A percentile compares a stretch with the other conserved stretches of the same genome.
These are phyloP conservation scores for Myxozyma mucilagina DNA, from an alignment of 805 yeast species.

Conservation along the genomic window DNA sequence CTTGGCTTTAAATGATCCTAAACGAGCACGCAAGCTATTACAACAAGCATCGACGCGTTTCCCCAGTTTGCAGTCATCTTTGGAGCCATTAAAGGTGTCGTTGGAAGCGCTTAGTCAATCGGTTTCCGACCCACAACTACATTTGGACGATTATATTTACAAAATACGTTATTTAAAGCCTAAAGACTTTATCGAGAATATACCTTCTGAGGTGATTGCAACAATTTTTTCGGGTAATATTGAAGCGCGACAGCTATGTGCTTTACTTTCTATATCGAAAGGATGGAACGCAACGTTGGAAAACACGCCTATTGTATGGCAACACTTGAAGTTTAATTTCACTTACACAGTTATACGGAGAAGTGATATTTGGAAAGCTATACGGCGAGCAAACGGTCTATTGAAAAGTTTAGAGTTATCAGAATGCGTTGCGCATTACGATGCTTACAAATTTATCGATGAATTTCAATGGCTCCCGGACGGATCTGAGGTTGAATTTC, in stretches of 20 bases:
- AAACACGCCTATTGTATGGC: not conserved
- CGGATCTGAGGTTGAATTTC: not conserved
- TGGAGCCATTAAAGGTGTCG: not conserved
- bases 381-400: not conserved
- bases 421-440: not conserved
- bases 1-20: not conserved
- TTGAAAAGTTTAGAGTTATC: not conserved
- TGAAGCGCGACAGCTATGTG: not conserved
- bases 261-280: not conserved
- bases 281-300: not conserved
- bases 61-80: not conserved
- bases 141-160: not conserved
- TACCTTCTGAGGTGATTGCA: not conserved
- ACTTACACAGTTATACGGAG: not conserved
- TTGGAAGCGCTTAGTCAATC: not conserved
- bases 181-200: not conserved
- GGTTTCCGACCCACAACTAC: not conserved
- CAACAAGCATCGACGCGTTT: not conserved
- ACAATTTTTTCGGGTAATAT: not conserved
- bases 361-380: conserved; percentile 5
- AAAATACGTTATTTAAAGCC: not conserved
- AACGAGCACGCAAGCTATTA: not conserved
- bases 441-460: not conserved
- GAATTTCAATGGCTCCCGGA: not conserved
- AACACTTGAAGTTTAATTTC: not conserved